Percentiles rank a stretch among this genome's conserved stretches.
Conservation (phyloP, 805 yeast genomes). For the Lipomyces kockii region DNA sequence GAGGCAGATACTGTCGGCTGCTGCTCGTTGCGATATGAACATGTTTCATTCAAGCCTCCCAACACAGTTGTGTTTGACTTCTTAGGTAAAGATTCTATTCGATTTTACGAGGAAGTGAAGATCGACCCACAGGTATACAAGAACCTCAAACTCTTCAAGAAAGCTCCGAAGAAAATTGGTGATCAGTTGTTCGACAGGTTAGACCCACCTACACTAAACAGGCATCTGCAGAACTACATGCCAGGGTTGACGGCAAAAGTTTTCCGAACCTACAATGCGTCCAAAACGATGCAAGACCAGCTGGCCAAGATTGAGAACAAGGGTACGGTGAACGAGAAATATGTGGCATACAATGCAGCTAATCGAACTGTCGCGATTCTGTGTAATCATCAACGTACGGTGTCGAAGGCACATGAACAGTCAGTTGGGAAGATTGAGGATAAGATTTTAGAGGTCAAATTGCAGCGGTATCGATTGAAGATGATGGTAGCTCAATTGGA, state of each 20-base stretch:
- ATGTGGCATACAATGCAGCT: conserved; percentile 89
- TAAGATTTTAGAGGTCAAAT: conserved; percentile 74
- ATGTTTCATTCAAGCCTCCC: conserved; percentile 83
- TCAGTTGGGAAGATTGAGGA: conserved; percentile 80
- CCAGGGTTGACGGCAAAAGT: conserved; percentile 94
- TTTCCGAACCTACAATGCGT: conserved; percentile 96
- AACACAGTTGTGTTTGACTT: conserved; percentile 86
- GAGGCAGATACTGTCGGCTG: conserved; percentile 99
- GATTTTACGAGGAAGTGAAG: conserved; percentile 89
- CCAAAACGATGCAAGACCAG: conserved; percentile 96
- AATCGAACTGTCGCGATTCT: conserved; percentile 92
- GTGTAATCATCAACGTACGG: conserved; percentile 96
- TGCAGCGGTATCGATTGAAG: conserved; percentile 81
- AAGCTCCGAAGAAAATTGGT: conserved; percentile 86
- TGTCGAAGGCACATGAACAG: conserved; percentile 80
- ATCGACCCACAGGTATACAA: conserved; percentile 92
- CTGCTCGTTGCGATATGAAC: conserved; percentile 90
- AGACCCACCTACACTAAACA: conserved; percentile 80
- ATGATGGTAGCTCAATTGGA: conserved; percentile 72
- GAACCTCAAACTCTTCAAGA: conserved; percentile 83
- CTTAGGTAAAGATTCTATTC: conserved; percentile 92
- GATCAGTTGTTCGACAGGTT: conserved; percentile 91
- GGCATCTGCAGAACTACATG: conserved; percentile 87
- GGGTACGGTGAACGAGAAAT: conserved; percentile 86
- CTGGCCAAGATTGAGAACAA: conserved; percentile 80